A percentile compares a stretch with the other conserved stretches of the same genome.
Conservation (phyloP, 2,329 filamentous ascomycete species). For the Herpotrichia juniperi region DNA sequence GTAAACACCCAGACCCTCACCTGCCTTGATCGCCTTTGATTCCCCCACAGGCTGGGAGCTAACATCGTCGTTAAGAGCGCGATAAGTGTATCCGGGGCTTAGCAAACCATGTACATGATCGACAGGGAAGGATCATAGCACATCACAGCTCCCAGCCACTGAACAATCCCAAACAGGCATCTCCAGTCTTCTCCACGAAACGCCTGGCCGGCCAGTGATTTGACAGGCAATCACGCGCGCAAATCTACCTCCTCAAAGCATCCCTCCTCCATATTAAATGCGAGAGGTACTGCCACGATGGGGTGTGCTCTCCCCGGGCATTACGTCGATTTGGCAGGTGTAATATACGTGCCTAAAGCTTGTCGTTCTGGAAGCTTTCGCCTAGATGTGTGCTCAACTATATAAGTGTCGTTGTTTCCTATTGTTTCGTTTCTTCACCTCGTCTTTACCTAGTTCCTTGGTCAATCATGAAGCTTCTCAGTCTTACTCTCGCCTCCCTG, state of each 20-base stretch:
- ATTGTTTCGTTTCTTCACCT: background rate
- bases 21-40: background rate
- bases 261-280: slow-evolving; percentile 30
- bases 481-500: slow-evolving; percentile 33
- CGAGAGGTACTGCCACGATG: slow-evolving; percentile 18
- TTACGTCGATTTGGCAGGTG: slow-evolving; percentile 38
- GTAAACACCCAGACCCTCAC: background rate
- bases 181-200: slow-evolving; percentile 23
- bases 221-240: slow-evolving; percentile 22
- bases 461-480: slow-evolving; percentile 38
- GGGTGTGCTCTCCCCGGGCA: slow-evolving; percentile 26
- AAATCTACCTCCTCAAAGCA: slow-evolving; percentile 12
- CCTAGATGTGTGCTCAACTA: background rate
- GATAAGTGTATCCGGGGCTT: slow-evolving; percentile 19
- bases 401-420: slow-evolving; percentile 10
- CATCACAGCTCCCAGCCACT: slow-evolving; percentile 14
- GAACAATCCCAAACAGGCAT: slow-evolving; percentile 16
- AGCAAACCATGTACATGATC: slow-evolving; percentile 15
- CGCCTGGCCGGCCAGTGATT: slow-evolving; percentile 7
- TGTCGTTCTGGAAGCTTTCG: background rate
- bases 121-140: slow-evolving; percentile 13
- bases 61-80: slow-evolving; percentile 1
- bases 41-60: background rate
- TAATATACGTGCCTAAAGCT: slow-evolving; percentile 6
- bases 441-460: slow-evolving; percentile 5